Conservation (phyloP, 768 basidiomycete genomes). For the Phaeotremella fagi region DNA sequence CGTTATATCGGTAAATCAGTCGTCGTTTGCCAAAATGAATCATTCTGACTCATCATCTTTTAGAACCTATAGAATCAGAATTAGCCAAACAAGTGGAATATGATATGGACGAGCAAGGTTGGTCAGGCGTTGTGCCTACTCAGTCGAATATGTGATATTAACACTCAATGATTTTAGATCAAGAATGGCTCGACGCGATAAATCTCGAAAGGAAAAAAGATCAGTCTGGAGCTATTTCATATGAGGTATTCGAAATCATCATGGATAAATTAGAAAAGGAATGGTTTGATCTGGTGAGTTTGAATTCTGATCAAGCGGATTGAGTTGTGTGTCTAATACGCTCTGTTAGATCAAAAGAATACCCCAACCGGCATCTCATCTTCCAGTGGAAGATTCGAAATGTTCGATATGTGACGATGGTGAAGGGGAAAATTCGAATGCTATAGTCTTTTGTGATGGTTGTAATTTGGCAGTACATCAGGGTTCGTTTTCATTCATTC, state of each 20-base stretch:
- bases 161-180: conserved; percentile 55
- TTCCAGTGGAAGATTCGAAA: conserved; percentile 91
- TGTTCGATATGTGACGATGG: conserved; percentile 98
- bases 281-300: conserved; percentile 85
- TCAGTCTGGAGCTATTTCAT: conserved; percentile 64
- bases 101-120: conserved; percentile 99
- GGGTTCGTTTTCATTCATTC: too few species aligned
- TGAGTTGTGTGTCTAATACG: neutral
- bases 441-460: conserved; percentile 98
- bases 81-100: conserved; percentile 92
- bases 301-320: neutral
- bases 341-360: conserved; percentile 75
- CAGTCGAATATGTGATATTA: neutral
- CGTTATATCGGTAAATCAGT: conserved; percentile 70
- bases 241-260: conserved; percentile 88
- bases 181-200: conserved; percentile 85
- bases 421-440: conserved; percentile 97
- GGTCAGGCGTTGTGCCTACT: conserved; percentile 28
- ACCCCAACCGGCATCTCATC: conserved; percentile 76
- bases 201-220: conserved; percentile 73
- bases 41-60: conserved; percentile 9
- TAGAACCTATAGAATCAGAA: conserved; percentile 88
- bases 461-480: conserved; percentile 99
- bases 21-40: neutral
- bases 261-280: conserved; percentile 99